phyloP scores from a whole-genome alignment of 2,329 filamentous ascomycete genomes.

The Beauveria australis region DNA sequence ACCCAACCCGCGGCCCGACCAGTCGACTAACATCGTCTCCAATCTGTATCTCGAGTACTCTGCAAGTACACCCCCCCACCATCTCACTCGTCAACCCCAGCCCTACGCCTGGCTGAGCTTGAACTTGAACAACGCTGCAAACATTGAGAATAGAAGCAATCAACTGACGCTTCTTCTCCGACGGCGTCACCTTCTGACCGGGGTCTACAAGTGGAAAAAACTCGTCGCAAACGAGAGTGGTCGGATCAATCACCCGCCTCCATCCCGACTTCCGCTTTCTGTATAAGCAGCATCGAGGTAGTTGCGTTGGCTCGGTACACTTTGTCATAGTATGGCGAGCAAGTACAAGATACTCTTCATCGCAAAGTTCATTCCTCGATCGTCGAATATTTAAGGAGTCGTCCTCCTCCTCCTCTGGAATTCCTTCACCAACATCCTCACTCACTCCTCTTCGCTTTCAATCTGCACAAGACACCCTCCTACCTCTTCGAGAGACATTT shows the following conservation, averaged over 20 bases:
- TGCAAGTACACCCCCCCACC: constrained; percentile 4
- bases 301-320: constrained; percentile 7
- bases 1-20: constrained; percentile 2
- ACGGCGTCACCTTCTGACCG: background rate
- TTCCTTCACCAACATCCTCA: background rate
- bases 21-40: background rate
- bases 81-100: background rate
- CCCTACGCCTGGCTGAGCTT: background rate
- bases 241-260: background rate
- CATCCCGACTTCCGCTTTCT: background rate
- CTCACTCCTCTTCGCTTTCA: background rate
- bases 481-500: background rate
- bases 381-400: background rate
- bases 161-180: background rate
- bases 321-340: constrained; percentile 4
- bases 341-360: background rate
- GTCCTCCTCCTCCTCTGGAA: background rate
- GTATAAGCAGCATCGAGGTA: constrained; percentile 3
- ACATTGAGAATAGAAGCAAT: constrained; percentile 6
- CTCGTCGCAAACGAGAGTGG: background rate
- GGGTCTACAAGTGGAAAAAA: constrained; percentile 6
- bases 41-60: background rate
- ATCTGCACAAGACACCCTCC: background rate
- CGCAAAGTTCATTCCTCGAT: background rate
- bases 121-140: background rate